A percentile compares a stretch with the other conserved stretches of the same genome.
phyloP scores from a whole-genome alignment of 208 protist genomes.

The Crithidia thermophila region DNA sequence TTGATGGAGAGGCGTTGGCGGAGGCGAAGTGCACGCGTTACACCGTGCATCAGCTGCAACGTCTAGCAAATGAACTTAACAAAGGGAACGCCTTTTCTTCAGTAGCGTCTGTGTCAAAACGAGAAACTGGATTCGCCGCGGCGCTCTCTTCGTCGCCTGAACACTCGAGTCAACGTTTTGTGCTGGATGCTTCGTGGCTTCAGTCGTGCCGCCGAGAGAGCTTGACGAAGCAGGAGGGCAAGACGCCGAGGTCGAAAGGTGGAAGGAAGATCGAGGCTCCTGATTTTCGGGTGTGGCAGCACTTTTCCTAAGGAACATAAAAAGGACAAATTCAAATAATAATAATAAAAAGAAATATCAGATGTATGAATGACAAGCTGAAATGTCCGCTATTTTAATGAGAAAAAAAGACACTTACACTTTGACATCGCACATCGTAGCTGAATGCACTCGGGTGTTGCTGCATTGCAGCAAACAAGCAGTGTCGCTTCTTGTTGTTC shows the following conservation, averaged over 20 bases:
- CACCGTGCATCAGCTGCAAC: conserved; percentile 23
- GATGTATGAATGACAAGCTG: too few relatives aligned
- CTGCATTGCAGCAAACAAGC: too few relatives aligned
- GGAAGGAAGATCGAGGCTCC: background rate
- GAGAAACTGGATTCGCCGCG: background rate
- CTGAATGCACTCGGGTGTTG: too few relatives aligned
- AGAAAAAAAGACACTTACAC: too few relatives aligned
- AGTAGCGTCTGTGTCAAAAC: background rate
- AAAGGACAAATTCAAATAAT: too few relatives aligned
- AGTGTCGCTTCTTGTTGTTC: too few relatives aligned
- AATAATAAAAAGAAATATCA: too few relatives aligned
- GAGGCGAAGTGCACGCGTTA: conserved; percentile 22
- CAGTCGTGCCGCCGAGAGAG: conserved; percentile 13
- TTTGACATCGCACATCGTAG: too few relatives aligned
- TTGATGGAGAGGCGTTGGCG: background rate
- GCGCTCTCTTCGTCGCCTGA: background rate
- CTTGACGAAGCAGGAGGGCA: background rate
- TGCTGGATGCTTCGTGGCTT: conserved; percentile 24
- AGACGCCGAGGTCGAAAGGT: too few relatives aligned
- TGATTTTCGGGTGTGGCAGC: conserved; percentile 30
- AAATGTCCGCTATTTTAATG: too few relatives aligned
- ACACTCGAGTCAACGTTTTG: background rate
- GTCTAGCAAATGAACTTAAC: conserved; percentile 14
- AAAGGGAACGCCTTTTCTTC: background rate
- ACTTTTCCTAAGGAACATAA: conserved; percentile 14